Percentiles rank a stretch among this genome's conserved stretches.
phyloP scores from a whole-genome alignment of 257 asterid species.

The Fraxinus pennsylvanica region DNA sequence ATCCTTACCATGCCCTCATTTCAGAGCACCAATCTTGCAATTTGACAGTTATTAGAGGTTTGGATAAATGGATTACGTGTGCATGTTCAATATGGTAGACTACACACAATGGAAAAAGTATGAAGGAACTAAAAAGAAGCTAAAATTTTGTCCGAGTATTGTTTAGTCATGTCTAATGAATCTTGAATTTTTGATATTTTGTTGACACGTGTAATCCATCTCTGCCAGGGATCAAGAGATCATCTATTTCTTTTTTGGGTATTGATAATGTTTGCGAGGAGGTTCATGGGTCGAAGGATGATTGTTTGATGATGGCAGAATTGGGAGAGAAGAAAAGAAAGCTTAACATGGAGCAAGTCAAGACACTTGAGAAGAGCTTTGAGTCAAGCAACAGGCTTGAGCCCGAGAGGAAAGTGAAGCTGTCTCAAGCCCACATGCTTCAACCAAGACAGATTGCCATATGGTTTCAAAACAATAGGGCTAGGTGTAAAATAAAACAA shows the following conservation, averaged over 20 bases:
- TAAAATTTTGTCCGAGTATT: too few species aligned
- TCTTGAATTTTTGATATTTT: not conserved
- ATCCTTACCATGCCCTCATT: too few species aligned
- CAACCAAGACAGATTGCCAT: conserved; percentile 56
- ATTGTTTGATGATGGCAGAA: conserved; percentile 50
- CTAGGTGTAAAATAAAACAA: conserved; percentile 52
- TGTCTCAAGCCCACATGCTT: conserved; percentile 47
- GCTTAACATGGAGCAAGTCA: conserved; percentile 33
- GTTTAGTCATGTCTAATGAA: not conserved
- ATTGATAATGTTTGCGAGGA: not conserved
- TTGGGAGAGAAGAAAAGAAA: conserved; percentile 50
- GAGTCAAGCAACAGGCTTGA: conserved; percentile 52
- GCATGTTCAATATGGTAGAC: too few species aligned
- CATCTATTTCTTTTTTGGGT: conserved; percentile 5
- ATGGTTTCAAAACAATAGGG: conserved; percentile 60
- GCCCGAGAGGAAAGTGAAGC: conserved; percentile 39
- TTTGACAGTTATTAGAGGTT: not conserved
- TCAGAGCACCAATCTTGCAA: not conserved
- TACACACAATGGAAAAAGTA: too few species aligned
- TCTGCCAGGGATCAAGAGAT: conserved; percentile 17
- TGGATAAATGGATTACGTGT: too few species aligned
- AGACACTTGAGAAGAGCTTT: conserved; percentile 48
- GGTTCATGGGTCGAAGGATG: conserved; percentile 35
- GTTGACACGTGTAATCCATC: conserved; percentile 30
- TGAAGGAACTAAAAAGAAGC: too few species aligned